Evolutionary conservation across 176 grass and related monocot species (phyloP), one percentile per base, ranked within the genome.

Genomic region (Stipa capillata): DNA sequence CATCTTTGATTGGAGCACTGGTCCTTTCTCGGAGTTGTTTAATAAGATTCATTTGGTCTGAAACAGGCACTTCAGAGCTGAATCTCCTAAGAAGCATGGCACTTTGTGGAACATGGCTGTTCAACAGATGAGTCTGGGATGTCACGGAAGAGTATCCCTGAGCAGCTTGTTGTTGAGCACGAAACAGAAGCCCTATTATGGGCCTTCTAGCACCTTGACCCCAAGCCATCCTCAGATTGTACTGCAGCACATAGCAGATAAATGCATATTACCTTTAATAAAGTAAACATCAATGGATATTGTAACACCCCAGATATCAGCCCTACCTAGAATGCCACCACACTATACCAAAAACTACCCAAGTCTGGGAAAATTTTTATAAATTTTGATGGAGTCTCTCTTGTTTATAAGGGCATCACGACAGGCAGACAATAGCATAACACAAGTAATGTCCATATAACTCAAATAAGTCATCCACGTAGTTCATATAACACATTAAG

Each of bases 1-100:
- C 93, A 77, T 97, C 90, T 79, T 92, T 92, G 23, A 97, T 90
- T 20, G 90, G 93, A 48, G 93, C 89, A 64, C 93, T 90, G 0
- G 93, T 96, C 37, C 87, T 83, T 70, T 92, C 87, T 27, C 93
- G 65, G 23, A 96, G 90, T 48, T 90, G 82, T 72, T 85, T 89
- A 54, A 97, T 97, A 34, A 90, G 85, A 83, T 78, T 90, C 82
- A 90, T 90, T 73, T 96, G 89, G 64, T 92, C 85, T 4, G 75
- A 86, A 54, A 70, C 79, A 31, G 89, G 73, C 8, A 79, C 76
- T 61, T 90, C 79, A 2, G 80, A 76, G 48, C 85, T 73, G 48
- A 87, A 88, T 68, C 82, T 78, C 63, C 93, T 92, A 29, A 78
- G 15, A 66, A 85, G 42, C 18, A 62, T 2, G 5, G 11, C 50